These are phyloP conservation scores for Tricholoma terreum DNA, from an alignment of 768 basidiomycete genomes.

Conservation along the genomic window DNA sequence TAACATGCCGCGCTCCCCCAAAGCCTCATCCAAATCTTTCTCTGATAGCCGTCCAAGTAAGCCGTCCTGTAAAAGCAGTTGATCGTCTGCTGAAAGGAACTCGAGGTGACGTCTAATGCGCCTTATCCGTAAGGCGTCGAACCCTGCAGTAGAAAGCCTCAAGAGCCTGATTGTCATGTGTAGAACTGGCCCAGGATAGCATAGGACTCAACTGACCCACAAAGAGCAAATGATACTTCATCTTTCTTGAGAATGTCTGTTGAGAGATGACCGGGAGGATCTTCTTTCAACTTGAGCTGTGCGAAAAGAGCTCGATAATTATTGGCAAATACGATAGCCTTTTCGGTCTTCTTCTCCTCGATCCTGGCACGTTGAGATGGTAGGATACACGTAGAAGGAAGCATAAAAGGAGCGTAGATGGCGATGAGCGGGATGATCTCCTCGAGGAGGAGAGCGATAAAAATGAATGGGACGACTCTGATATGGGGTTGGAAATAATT, in stretches of 20 bases:
- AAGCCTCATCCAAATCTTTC: conserved; percentile 58
- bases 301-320: conserved; percentile 35
- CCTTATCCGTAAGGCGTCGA: conserved; percentile 39
- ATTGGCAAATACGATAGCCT: conserved; percentile 38
- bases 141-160: conserved; percentile 43
- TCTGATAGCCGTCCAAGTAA: conserved; percentile 42
- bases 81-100: conserved; percentile 62
- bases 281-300: conserved; percentile 30
- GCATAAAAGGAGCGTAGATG: conserved; percentile 78
- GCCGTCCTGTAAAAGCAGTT: conserved; percentile 51
- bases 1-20: conserved; percentile 78
- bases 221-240: conserved; percentile 43
- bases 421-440: conserved; percentile 83
- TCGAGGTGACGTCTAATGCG: conserved; percentile 40
- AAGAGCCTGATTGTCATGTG: conserved; percentile 28
- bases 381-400: conserved; percentile 84
- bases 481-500: conserved; percentile 9
- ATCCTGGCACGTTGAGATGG: conserved; percentile 73
- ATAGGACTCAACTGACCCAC: conserved; percentile 48
- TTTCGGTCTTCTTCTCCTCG: conserved; percentile 51
- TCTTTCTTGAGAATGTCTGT: conserved; percentile 26
- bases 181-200: neutral
- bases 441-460: conserved; percentile 72
- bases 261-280: conserved; percentile 32
- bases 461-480: conserved; percentile 76